Percentiles rank a stretch among this genome's conserved stretches.
Conservation (phyloP, 2,329 filamentous ascomycete species). For the Lasiodiplodia hormozganensis region DNA sequence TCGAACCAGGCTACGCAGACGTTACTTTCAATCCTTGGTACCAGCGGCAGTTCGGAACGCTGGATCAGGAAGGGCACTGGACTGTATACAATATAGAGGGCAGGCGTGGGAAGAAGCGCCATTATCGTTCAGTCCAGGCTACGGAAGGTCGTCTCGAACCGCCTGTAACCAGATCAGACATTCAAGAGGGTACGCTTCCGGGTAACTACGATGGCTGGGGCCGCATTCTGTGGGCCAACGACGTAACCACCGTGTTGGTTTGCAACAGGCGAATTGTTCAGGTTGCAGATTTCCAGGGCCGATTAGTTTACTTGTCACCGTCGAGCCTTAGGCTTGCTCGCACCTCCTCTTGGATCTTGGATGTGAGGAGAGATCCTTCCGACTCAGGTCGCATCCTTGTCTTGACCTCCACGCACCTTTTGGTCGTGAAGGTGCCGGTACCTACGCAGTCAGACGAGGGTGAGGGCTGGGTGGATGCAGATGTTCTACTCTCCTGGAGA, state of each 20-base stretch:
- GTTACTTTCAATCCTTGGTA: conserved; percentile 70
- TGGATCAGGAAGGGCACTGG: conserved; percentile 72
- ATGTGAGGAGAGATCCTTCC: conserved; percentile 58
- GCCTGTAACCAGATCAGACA: conserved; percentile 30
- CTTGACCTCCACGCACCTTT: conserved; percentile 62
- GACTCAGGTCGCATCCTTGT: conserved; percentile 62
- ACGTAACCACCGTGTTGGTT: conserved; percentile 58
- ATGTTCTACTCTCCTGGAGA: conserved; percentile 54
- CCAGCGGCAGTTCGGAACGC: conserved; percentile 67
- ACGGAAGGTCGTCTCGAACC: conserved; percentile 31
- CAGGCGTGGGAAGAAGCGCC: not conserved
- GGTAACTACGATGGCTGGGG: conserved; percentile 57
- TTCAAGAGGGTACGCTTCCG: conserved; percentile 46
- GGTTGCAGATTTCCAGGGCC: conserved; percentile 44
- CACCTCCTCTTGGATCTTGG: conserved; percentile 61
- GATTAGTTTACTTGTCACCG: conserved; percentile 35
- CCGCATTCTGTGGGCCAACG: conserved; percentile 56
- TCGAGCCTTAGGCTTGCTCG: conserved; percentile 38
- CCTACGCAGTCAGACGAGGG: conserved; percentile 36
- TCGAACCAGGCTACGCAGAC: conserved; percentile 65
- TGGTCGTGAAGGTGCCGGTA: conserved; percentile 55
- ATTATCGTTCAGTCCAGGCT: not conserved
- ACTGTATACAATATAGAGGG: conserved; percentile 61
- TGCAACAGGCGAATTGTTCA: conserved; percentile 54
- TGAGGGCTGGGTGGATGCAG: conserved; percentile 35